Conservation (phyloP, 495 filamentous ascomycete species). For the Penicillium verhagenii region DNA sequence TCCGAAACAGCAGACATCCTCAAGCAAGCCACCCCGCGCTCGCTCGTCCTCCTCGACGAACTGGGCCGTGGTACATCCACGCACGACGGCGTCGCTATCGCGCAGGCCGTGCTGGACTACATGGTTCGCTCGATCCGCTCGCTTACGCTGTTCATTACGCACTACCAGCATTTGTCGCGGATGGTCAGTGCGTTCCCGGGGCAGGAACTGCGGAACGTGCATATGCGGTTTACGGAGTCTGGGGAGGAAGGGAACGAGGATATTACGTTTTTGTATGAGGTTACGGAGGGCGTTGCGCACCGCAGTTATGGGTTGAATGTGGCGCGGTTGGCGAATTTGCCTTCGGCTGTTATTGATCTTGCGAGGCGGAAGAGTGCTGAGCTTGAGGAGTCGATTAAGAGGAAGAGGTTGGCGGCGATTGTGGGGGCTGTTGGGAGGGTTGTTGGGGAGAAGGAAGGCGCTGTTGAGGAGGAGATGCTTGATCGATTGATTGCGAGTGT, state of each 20-base stretch:
- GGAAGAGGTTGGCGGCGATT: slow-evolving; percentile 52
- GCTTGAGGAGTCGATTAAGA: slow-evolving; percentile 71
- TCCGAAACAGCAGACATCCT: slow-evolving; percentile 89
- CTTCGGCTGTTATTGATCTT: slow-evolving; percentile 68
- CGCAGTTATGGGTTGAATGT: slow-evolving; percentile 94
- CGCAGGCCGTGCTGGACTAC: slow-evolving; percentile 83
- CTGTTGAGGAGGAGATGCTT: slow-evolving; percentile 28
- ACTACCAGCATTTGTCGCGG: slow-evolving; percentile 82
- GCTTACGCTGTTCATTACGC: slow-evolving; percentile 91
- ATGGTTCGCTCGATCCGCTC: slow-evolving; percentile 72
- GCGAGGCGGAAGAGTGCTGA: slow-evolving; percentile 76
- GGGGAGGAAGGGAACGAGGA: slow-evolving; percentile 38
- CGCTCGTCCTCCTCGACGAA: slow-evolving; percentile 91
- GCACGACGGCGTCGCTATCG: slow-evolving; percentile 95
- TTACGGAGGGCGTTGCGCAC: slow-evolving; percentile 86
- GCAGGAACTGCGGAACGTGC: slow-evolving; percentile 67
- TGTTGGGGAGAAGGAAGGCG: slow-evolving; percentile 29
- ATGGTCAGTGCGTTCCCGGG: slow-evolving; percentile 65
- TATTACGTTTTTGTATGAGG: slow-evolving; percentile 83
- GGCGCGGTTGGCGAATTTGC: slow-evolving; percentile 80
- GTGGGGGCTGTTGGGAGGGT: slow-evolving; percentile 38
- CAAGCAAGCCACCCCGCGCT: slow-evolving; percentile 76
- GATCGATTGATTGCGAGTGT: slow-evolving; percentile 36
- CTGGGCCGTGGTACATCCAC: slow-evolving; percentile 89
- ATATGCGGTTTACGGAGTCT: slow-evolving; percentile 75